Evolutionary conservation across 108 stramenopile species (phyloP).

Genomic region (Mediolabrus comicus): DNA sequence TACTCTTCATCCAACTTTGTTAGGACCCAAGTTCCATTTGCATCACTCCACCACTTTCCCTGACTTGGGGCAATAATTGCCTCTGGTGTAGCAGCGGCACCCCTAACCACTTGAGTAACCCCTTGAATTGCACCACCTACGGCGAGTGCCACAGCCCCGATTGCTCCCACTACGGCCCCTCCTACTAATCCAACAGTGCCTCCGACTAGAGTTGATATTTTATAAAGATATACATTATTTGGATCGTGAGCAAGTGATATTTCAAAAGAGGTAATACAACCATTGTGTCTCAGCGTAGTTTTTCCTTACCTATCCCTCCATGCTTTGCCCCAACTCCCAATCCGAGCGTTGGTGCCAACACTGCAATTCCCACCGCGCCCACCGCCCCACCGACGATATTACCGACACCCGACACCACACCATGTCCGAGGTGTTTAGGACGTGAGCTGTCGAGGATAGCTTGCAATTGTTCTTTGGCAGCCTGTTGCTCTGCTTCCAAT

Average conservation of each 20-base stretch:
- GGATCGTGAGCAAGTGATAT: no score
- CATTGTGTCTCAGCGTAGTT: no score
- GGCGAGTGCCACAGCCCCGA: conserved; percentile 53
- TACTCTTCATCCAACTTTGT: conserved; percentile 55
- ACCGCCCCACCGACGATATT: conserved; percentile 70
- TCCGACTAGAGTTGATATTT: no score
- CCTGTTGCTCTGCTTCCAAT: conserved; percentile 45
- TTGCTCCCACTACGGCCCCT: conserved; percentile 54
- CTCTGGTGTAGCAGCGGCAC: conserved; percentile 59
- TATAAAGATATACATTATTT: no score
- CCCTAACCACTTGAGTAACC: conserved; percentile 57
- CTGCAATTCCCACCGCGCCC: conserved; percentile 69
- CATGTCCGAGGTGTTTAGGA: conserved; percentile 37
- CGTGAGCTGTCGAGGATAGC: conserved; percentile 25
- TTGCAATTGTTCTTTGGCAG: conserved; percentile 41
- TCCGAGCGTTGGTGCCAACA: conserved; percentile 51
- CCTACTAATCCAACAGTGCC: conserved; percentile 40
- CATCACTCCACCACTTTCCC: conserved; percentile 88
- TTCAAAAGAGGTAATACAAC: no score
- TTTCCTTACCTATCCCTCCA: conserved; percentile 20
- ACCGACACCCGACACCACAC: conserved; percentile 47
- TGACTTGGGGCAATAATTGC: conserved; percentile 56
- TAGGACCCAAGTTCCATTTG: conserved; percentile 57
- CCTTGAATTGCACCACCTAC: conserved; percentile 53
- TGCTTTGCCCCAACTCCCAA: conserved; percentile 16